Base-by-base conservation (phyloP, 2,329 filamentous ascomycete species). In the Colletotrichum caudatum region DNA sequence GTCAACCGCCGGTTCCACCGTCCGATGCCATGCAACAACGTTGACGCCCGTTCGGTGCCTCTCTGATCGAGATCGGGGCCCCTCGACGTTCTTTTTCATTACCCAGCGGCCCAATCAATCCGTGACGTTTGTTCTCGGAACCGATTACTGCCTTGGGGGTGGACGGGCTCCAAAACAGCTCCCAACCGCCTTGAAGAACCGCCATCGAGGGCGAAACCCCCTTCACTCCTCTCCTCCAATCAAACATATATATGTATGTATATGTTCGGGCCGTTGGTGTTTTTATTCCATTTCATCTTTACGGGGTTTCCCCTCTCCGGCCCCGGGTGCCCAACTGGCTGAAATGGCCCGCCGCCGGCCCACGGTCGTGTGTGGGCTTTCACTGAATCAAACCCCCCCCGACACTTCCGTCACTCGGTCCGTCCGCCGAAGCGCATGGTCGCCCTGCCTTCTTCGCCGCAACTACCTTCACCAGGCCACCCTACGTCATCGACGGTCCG, bases 311-410 rank as follows among this genome's bases (percentile, higher is more conserved):
- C 12, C 46, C 46, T 61, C 48, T 39, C 60, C 65, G 53, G 44
- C 59, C 53, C 44, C 54, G n/a, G 23, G 26, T 37, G 46, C 69
- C 29, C 26, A 60, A 46, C 35, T 57, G 39, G 39, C 54, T 60
- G 59, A 54, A 54, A 39, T 26, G 29, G 59, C 37, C 64, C 65
- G 69, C 46, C 54, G 63, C 51, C 54, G 54, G 46, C 37, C 59
- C 18, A 59, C 39, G 35, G 54, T 48, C 46, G 46, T 39, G 37
- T 60, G 63, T 29, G 2, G 29, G 53, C 64, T 8, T 44, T 37
- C n/a, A 29, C 64, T 64, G 59, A 69, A 64, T 60, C 59, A 69
- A 72, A 72, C 33, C 7, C 60, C 69, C 69, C 60, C 69, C 69
- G 69, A 69, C 65, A 69, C 54, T 64, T 72, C 69, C 69, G 65